phyloP scores from a whole-genome alignment of 176 grass and related monocot species.

The Musa troglodytarum region DNA sequence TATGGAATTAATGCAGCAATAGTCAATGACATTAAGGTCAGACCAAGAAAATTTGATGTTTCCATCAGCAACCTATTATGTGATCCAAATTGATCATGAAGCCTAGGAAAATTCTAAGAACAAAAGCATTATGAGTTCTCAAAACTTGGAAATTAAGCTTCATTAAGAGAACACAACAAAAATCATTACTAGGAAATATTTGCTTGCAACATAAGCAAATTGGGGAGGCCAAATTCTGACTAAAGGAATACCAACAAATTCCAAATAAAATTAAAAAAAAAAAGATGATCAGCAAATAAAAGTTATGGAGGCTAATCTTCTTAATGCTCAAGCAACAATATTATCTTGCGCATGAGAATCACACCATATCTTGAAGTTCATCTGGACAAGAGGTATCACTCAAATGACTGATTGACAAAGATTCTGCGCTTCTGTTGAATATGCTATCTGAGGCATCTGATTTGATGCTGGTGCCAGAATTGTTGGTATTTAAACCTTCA shows the following conservation, averaged over 20 bases:
- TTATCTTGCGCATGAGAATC: slow-evolving; percentile 15
- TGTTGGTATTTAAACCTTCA: slow-evolving; percentile 32
- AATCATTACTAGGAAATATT: not conserved
- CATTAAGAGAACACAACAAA: not conserved
- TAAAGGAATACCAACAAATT: not conserved
- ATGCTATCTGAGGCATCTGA: slow-evolving; percentile 30
- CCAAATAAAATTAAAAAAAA: not conserved
- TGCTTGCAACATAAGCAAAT: not conserved
- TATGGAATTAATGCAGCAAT: not conserved
- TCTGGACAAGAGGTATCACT: slow-evolving; percentile 28
- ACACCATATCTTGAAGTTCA: slow-evolving; percentile 52
- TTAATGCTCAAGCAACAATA: not conserved
- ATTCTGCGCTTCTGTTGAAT: slow-evolving; percentile 13
- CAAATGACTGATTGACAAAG: slow-evolving; percentile 27
- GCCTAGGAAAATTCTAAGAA: not conserved
- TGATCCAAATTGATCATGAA: not conserved
- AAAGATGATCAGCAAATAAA: not conserved
- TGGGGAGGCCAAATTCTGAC: not conserved
- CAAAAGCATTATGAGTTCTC: not conserved
- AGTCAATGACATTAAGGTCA: not conserved
- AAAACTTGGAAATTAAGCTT: not conserved
- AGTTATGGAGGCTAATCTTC: not conserved
- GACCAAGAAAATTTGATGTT: not conserved
- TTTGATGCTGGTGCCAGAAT: slow-evolving; percentile 33
- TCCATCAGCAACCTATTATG: not conserved